phyloP scores from a whole-genome alignment of 2,329 filamentous ascomycete species.

The Monilinia fructicola region DNA sequence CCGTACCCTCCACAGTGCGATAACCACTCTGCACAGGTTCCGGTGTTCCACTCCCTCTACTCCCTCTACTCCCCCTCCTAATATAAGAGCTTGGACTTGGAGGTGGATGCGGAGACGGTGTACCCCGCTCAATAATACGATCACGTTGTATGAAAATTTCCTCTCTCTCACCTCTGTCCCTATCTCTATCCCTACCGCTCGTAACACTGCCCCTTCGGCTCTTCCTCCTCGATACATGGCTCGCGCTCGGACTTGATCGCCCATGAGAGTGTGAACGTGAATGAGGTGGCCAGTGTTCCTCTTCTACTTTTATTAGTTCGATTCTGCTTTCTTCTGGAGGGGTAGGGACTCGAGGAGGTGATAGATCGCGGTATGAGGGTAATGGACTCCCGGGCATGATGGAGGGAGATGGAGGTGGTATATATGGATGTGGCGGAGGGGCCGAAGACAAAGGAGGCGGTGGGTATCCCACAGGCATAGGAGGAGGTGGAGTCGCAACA shows the following conservation, averaged over 20 bases:
- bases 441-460: background rate
- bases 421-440: background rate
- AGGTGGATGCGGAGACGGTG: background rate
- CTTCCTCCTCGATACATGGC: slow-evolving; percentile 3
- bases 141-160: slow-evolving; percentile 17
- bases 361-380: background rate
- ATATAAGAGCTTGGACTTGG: slow-evolving; percentile 3
- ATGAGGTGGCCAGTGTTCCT: slow-evolving; percentile 11
- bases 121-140: slow-evolving; percentile 15
- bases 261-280: background rate
- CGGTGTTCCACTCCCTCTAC: background rate
- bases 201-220: slow-evolving; percentile 1
- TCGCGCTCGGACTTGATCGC: slow-evolving; percentile 1
- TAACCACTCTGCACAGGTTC: background rate
- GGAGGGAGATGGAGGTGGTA: slow-evolving; percentile 6
- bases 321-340: slow-evolving; percentile 11
- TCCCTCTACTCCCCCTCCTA: background rate
- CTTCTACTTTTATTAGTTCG: slow-evolving; percentile 21
- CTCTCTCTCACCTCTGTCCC: background rate
- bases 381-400: background rate
- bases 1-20: slow-evolving; percentile 9
- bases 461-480: background rate
- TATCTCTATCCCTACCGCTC: background rate
- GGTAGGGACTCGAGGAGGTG: slow-evolving; percentile 12
- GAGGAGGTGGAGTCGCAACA: background rate